Percentiles rank a stretch among this genome's conserved stretches.
Evolutionary conservation across 75 land plant genomes (phyloP).

Genomic region (Picea sitchensis): DNA sequence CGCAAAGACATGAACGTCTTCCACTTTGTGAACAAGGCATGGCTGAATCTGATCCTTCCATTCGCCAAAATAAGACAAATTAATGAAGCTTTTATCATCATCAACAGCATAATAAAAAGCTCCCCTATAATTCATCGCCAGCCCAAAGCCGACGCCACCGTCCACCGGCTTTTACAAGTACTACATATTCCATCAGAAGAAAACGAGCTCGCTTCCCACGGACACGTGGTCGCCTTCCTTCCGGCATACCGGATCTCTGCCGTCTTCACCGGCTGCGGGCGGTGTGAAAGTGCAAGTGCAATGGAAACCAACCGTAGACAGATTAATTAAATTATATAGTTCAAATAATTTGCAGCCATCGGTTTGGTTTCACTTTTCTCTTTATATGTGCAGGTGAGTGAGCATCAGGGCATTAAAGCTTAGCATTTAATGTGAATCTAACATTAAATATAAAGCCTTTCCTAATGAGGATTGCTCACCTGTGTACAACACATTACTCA

Average conservation of each 20-base stretch:
- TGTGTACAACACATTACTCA: too few species aligned
- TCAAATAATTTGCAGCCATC: too few species aligned
- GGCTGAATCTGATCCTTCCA: not conserved
- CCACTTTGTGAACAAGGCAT: not conserved
- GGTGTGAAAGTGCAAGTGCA: not conserved
- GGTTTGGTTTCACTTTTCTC: too few species aligned
- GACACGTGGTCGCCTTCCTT: not conserved
- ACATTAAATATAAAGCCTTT: too few species aligned
- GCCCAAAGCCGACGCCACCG: not conserved
- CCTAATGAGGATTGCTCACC: too few species aligned
- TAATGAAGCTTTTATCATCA: not conserved
- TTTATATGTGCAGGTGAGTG: too few species aligned
- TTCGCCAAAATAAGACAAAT: not conserved
- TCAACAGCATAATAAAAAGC: not conserved
- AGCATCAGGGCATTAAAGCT: too few species aligned
- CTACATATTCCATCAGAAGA: not conserved
- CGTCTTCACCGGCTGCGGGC: slow-evolving; percentile 4
- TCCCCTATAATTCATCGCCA: not conserved
- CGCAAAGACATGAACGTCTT: not conserved
- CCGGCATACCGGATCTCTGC: not conserved
- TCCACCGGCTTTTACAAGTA: not conserved
- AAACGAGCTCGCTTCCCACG: not conserved
- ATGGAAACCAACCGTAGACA: too few species aligned
- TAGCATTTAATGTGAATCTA: too few species aligned
- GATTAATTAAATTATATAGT: too few species aligned